phyloP scores from a whole-genome alignment of 2,329 filamentous ascomycete genomes.

The Pseudogymnoascus sp. region DNA sequence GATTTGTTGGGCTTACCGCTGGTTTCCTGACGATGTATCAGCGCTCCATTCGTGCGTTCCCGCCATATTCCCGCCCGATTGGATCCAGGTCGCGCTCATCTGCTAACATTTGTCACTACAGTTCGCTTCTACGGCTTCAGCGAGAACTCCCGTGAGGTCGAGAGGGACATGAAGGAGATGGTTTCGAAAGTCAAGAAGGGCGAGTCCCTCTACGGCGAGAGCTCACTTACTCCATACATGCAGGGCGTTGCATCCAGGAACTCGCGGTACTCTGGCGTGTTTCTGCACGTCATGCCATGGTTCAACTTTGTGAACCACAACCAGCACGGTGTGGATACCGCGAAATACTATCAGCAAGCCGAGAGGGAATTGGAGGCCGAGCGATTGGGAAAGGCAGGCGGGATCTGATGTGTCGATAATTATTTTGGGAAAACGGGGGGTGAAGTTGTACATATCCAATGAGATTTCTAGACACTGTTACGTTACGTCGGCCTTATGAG shows the following conservation, averaged over 20 bases:
- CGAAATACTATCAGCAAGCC: constrained; percentile 95
- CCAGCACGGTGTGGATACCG: constrained; percentile 93
- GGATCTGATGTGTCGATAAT: constrained; percentile 9
- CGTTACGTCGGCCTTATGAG: not conserved
- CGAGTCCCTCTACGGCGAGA: constrained; percentile 80
- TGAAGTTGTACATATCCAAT: constrained; percentile 10
- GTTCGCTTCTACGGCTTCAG: constrained; percentile 93
- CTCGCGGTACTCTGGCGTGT: constrained; percentile 82
- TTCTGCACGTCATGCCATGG: constrained; percentile 83
- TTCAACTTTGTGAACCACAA: constrained; percentile 98
- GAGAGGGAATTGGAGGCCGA: constrained; percentile 89
- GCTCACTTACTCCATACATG: constrained; percentile 73
- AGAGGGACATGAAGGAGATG: constrained; percentile 99
- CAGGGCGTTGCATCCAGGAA: constrained; percentile 90
- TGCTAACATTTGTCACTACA: constrained; percentile 31
- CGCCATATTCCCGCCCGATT: not conserved
- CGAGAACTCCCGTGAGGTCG: constrained; percentile 85
- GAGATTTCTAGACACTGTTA: constrained; percentile 3
- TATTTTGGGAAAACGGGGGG: not conserved
- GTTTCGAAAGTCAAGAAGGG: constrained; percentile 91
- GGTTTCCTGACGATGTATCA: constrained; percentile 84
- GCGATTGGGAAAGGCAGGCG: constrained; percentile 19
- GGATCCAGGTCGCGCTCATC: not conserved
- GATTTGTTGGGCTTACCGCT: constrained; percentile 65
- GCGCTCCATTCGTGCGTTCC: constrained; percentile 70